Conservation (phyloP, 345 rosid species). For the Linum usitatissimum region DNA sequence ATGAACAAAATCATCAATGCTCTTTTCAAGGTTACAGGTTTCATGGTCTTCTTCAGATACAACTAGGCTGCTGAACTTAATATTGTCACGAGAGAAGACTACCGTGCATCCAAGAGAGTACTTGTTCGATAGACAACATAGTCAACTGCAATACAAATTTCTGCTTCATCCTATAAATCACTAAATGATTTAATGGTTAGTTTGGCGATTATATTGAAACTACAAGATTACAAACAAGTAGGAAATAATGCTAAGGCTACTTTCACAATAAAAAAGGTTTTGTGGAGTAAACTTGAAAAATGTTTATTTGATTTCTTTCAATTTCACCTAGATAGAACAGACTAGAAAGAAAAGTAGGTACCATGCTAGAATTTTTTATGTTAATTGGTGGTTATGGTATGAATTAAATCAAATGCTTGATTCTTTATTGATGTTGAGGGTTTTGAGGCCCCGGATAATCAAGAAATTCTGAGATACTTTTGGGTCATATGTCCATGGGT, state of each 20-base stretch:
- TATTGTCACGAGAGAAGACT: slow-evolving; percentile 41
- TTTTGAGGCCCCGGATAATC: no score
- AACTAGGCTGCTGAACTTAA: slow-evolving; percentile 38
- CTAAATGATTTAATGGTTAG: neutral
- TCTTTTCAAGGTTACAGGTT: slow-evolving; percentile 35
- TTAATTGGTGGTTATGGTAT: no score
- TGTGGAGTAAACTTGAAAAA: neutral
- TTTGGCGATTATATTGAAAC: neutral
- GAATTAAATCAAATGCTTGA: no score
- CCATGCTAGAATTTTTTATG: slow-evolving; percentile 22
- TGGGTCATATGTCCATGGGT: no score
- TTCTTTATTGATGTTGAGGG: no score
- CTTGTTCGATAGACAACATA: slow-evolving; percentile 40
- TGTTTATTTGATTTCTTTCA: neutral
- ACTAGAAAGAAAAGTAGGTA: neutral
- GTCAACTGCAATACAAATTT: slow-evolving; percentile 36
- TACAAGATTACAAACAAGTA: neutral
- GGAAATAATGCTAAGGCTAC: neutral
- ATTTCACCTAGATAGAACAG: neutral
- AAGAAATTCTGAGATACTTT: no score
- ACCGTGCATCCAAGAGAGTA: slow-evolving; percentile 35
- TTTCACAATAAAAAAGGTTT: neutral
- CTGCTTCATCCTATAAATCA: slow-evolving; percentile 55
- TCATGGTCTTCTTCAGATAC: slow-evolving; percentile 24
- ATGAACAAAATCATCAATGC: slow-evolving; percentile 58